phyloP scores from a whole-genome alignment of 257 asterid species.

The Fraxinus quadrangulata region DNA sequence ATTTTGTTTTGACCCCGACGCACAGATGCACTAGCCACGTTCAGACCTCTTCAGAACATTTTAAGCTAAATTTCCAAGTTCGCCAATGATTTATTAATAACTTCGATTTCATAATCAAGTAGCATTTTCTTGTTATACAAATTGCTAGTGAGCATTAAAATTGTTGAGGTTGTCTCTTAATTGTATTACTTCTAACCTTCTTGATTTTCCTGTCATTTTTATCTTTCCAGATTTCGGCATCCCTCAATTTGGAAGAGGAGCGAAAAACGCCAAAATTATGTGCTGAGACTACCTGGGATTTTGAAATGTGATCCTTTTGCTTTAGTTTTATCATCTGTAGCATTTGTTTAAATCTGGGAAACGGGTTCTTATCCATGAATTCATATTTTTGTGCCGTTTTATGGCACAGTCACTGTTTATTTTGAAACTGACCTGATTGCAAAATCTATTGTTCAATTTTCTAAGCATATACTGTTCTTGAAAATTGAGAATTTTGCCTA shows the following conservation, averaged over 20 bases:
- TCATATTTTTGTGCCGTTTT: slow-evolving; percentile 15
- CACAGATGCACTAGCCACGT: no score
- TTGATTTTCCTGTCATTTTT: neutral
- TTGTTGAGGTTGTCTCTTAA: neutral
- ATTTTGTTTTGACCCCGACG: no score
- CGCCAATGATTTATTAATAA: no score
- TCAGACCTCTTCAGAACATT: neutral
- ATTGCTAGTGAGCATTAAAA: no score
- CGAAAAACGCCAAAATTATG: slow-evolving; percentile 57
- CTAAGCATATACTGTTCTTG: no score
- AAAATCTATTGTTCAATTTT: neutral
- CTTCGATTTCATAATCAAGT: no score
- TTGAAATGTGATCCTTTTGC: slow-evolving; percentile 57
- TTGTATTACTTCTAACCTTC: neutral
- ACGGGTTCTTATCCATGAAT: neutral
- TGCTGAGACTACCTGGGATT: slow-evolving; percentile 85
- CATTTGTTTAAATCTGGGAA: slow-evolving; percentile 27
- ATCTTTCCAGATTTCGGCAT: slow-evolving; percentile 63
- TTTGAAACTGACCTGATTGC: slow-evolving; percentile 14
- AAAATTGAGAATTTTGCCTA: no score
- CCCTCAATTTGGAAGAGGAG: slow-evolving; percentile 74
- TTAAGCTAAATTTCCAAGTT: no score
- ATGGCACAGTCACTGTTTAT: slow-evolving; percentile 8
- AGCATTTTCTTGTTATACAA: no score
- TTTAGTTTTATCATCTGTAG: slow-evolving; percentile 2